Evolutionary conservation across 768 basidiomycete species (phyloP), one percentile per base, ranked within the genome.

Genomic region (Panaeolus cyanescens): DNA sequence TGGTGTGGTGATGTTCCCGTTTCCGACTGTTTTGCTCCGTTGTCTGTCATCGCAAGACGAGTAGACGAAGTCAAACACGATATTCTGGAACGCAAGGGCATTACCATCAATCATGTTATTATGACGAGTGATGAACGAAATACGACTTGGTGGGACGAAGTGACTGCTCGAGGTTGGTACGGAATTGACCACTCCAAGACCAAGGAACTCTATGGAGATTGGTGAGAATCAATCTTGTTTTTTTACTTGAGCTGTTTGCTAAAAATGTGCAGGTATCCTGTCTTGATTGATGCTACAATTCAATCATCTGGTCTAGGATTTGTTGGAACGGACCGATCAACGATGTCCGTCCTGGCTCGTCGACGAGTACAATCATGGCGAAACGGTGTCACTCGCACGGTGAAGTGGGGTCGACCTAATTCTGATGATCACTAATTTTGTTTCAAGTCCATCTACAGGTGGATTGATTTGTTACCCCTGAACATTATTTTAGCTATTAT

Each of bases 261-360:
- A 60, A 17, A 31, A 56, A 55, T 53, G 19, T 37, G 20, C 65
- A 89, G 89, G 88, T 88, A 90, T 71, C 87, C 89, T 12, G 74
- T 89, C n/a, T 73, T 92, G 55, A 80, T 92, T 55, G 90, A 92
- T 67, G 88, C 89, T 3, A 85, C 84, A 8, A 83, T 91, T 59
- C 91, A 92, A 67, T 88, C 88, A 0, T 75, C 74, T 36, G 90
- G 85, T 20, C 70, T 78, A 10, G 91, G 89, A 1, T 88, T 92
- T 67, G 83, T 93, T 13, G 91, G 90, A 8, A 91, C 89, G 1
- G 83, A 88, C 64, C 67, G 78, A 39, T 91, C 89, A 32, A 92
- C 91, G 4, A 90, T 91, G 84, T 86, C 87, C 2, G 75, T 84
- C 45, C 64, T 92, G 31, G 88, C 90, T 5, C 79, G 79, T 19